phyloP scores from a whole-genome alignment of 306 rosid species.

The Vicia faba region DNA sequence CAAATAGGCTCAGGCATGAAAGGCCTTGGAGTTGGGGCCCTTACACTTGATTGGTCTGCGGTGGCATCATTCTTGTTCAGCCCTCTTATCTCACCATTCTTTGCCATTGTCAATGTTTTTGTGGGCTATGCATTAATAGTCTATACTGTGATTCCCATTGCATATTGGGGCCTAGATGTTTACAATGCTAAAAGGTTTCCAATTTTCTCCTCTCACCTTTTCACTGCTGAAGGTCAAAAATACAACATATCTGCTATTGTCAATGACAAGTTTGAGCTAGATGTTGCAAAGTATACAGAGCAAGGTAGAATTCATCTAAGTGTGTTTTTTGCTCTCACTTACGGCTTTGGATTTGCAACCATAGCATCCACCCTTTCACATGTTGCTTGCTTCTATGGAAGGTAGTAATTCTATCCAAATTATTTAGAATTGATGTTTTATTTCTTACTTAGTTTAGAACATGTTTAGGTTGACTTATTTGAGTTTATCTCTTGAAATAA shows the following conservation, averaged over 20 bases:
- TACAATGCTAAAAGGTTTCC: slow-evolving; percentile 64
- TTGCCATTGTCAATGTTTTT: slow-evolving; percentile 67
- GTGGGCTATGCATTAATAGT: slow-evolving; percentile 56
- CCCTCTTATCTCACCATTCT: slow-evolving; percentile 79
- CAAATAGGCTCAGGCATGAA: slow-evolving; percentile 82
- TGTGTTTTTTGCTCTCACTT: slow-evolving; percentile 65
- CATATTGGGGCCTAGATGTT: slow-evolving; percentile 67
- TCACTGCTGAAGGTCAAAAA: slow-evolving; percentile 53
- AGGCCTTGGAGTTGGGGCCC: slow-evolving; percentile 78
- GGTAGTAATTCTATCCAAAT: slow-evolving; percentile 48
- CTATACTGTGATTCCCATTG: slow-evolving; percentile 53
- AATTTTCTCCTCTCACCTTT: slow-evolving; percentile 76
- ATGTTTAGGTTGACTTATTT: too few species aligned
- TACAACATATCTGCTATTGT: slow-evolving; percentile 70
- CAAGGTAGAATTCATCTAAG: slow-evolving; percentile 72
- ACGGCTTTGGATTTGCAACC: slow-evolving; percentile 82
- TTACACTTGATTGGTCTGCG: slow-evolving; percentile 72
- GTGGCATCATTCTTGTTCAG: slow-evolving; percentile 78
- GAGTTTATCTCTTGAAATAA: too few species aligned
- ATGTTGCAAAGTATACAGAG: slow-evolving; percentile 44
- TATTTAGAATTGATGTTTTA: neutral
- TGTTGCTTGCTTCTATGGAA: slow-evolving; percentile 74
- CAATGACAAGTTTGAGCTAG: slow-evolving; percentile 59
- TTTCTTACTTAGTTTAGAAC: slow-evolving; percentile 13
- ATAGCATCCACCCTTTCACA: slow-evolving; percentile 74